Base-by-base conservation (phyloP, 495 filamentous ascomycete genomes). In the Aspergillus nanangensis region DNA sequence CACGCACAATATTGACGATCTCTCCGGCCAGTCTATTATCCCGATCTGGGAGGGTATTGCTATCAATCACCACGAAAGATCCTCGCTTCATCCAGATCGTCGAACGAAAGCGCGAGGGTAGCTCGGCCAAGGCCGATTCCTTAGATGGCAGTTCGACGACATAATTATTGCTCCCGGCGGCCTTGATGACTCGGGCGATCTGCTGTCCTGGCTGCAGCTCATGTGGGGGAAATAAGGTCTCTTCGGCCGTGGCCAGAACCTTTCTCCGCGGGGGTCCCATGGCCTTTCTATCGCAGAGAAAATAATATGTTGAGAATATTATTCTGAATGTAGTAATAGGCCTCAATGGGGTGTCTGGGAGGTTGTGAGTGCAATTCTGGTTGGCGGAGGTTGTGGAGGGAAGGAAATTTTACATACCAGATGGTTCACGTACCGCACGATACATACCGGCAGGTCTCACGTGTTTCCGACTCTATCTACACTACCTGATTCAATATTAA, bases 51-150 rank as follows among this genome's bases (percentile, higher is more conserved):
- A 84, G 75, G 8, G 79, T 72, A 23, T 75, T 72, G 22, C 82
- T 81, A 48, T 96, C 87, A 17, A 96, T 75, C 14, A 96, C 63
- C 18, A 96, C 88, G 63, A 85, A 96, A 0, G 89, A 88, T 8
- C 88, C 86, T 3, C 87, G 82, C 53, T 83, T 87, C 58, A 96
- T 83, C 87, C 90, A 96, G 49, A 96, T 86, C 11, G 87, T 88
- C 39, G 86, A 90, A 38, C 90, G 88, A 58, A 97, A 96, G 8
- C 83, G 77, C 0, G 86, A 62, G 3, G 82, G 81, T 35, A 97
- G 75, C 70, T 96, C 91, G 18, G 87, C 85, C 4, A 95, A 69
- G 41, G 63, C 48, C 15, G 67, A 56, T 35, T 55, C 55, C 50
- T 82, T 80, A 39, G 78, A 61, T 1, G 81, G 81, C 21, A 86